Percentiles rank a stretch among this genome's conserved stretches.
Evolutionary conservation across 2,329 filamentous ascomycete genomes (phyloP).

Genomic region (Talaromyces marneffei): DNA sequence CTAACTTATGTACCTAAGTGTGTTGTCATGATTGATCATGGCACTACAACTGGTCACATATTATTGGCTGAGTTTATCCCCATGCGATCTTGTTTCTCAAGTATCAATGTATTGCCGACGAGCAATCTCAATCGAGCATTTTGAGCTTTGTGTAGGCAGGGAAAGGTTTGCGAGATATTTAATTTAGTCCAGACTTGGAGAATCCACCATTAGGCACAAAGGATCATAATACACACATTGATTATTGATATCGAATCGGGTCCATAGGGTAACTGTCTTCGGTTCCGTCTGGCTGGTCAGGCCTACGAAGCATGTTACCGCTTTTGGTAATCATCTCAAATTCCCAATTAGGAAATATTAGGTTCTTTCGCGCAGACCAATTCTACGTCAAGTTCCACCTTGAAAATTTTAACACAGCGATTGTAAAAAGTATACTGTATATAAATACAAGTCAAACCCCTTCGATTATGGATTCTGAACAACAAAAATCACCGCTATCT

Average conservation of each 20-base stretch:
- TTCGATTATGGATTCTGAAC: not conserved
- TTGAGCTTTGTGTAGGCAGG: not conserved
- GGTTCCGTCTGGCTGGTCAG: not conserved
- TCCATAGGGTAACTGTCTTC: not conserved
- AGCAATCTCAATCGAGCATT: not conserved
- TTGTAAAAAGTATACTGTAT: not conserved
- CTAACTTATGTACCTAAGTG: not conserved
- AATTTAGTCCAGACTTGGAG: not conserved
- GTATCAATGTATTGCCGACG: not conserved
- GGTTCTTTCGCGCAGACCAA: not conserved
- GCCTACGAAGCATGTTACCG: slow-evolving; percentile 15
- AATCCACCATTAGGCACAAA: not conserved
- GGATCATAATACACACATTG: not conserved
- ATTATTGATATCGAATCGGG: not conserved
- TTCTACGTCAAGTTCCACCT: not conserved
- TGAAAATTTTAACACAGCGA: not conserved
- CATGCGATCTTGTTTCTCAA: not conserved
- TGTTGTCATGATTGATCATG: not conserved
- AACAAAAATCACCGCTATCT: not conserved
- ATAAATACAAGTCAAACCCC: not conserved
- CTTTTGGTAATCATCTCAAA: slow-evolving; percentile 9
- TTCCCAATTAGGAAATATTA: slow-evolving; percentile 5
- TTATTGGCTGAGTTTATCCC: not conserved
- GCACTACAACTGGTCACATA: not conserved
- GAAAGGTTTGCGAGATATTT: not conserved